A percentile compares a stretch with the other conserved stretches of the same genome.
phyloP scores from a whole-genome alignment of 352 stramenopile genomes.

The Saprolegnia diclina region DNA sequence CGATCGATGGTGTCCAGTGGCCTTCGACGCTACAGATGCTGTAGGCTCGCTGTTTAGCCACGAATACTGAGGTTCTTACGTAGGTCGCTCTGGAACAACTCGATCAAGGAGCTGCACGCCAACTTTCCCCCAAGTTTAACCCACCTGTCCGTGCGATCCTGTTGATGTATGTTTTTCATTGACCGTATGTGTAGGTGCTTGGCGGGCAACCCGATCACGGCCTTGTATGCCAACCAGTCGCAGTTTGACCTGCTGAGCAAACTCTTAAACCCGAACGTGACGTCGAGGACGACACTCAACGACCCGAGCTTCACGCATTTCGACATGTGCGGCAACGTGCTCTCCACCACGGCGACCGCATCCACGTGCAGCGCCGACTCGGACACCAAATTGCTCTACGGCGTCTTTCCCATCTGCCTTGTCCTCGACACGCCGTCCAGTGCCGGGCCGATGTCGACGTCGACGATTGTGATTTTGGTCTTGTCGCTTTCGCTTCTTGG shows the following conservation, averaged over 20 bases:
- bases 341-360: slow-evolving; percentile 1
- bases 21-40: slow-evolving; percentile 1
- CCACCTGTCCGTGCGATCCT: background rate
- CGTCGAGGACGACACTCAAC: background rate
- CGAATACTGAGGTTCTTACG: background rate
- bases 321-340: slow-evolving; percentile 7
- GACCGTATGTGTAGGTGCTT: background rate
- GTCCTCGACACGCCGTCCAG: background rate
- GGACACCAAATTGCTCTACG: slow-evolving; percentile 16
- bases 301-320: background rate
- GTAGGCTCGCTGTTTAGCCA: background rate
- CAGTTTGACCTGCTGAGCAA: slow-evolving; percentile 13
- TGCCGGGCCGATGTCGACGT: background rate
- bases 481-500: background rate
- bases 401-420: slow-evolving; percentile 26
- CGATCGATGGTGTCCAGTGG: slow-evolving; percentile 18
- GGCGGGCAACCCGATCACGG: slow-evolving; percentile 2
- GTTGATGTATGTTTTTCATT: background rate
- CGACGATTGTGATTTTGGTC: background rate
- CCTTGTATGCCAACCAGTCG: slow-evolving; percentile 20
- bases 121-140: slow-evolving; percentile 3
- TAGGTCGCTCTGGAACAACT: slow-evolving; percentile 16
- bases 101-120: background rate
- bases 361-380: background rate
- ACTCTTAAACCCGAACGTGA: background rate